phyloP scores from a whole-genome alignment of 2,329 filamentous ascomycete genomes.

The Alternaria viburni region DNA sequence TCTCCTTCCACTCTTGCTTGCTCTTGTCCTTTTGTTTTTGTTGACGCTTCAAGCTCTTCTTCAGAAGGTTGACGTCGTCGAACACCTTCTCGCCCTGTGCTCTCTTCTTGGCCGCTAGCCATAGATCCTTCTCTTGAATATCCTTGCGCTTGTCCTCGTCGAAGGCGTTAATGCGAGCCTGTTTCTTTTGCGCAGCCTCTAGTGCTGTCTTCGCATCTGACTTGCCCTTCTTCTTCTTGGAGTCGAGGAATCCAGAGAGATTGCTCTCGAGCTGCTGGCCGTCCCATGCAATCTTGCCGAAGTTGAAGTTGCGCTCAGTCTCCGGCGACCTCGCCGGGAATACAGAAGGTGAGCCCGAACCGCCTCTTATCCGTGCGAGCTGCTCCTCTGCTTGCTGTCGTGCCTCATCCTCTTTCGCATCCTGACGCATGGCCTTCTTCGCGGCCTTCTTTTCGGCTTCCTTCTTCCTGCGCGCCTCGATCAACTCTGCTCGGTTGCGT shows the following conservation, averaged over 20 bases:
- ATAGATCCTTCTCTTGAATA: conserved; percentile 90
- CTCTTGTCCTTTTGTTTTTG: conserved; percentile 90
- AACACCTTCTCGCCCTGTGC: conserved; percentile 88
- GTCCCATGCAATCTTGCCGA: conserved; percentile 92
- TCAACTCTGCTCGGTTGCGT: conserved; percentile 86
- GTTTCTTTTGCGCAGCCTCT: conserved; percentile 84
- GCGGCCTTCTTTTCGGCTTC: conserved; percentile 84
- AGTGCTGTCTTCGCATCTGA: conserved; percentile 86
- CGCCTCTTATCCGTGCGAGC: conserved; percentile 63
- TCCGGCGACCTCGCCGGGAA: conserved; percentile 55
- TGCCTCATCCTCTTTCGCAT: conserved; percentile 82
- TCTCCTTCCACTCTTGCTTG: conserved; percentile 76
- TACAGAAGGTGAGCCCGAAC: conserved; percentile 63
- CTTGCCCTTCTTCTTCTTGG: conserved; percentile 79
- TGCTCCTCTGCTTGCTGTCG: conserved; percentile 62
- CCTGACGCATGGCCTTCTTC: conserved; percentile 82
- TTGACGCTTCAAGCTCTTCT: conserved; percentile 94
- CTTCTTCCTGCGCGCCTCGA: conserved; percentile 86
- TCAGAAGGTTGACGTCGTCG: conserved; percentile 80
- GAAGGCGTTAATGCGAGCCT: conserved; percentile 76
- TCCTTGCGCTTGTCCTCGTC: conserved; percentile 82
- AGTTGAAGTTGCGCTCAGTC: conserved; percentile 75
- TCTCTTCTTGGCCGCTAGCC: conserved; percentile 88
- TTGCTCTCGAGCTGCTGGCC: conserved; percentile 79
- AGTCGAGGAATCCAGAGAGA: conserved; percentile 66